Evolutionary conservation across 495 filamentous ascomycete species (phyloP).

Genomic region (Usnea hakonensis): DNA sequence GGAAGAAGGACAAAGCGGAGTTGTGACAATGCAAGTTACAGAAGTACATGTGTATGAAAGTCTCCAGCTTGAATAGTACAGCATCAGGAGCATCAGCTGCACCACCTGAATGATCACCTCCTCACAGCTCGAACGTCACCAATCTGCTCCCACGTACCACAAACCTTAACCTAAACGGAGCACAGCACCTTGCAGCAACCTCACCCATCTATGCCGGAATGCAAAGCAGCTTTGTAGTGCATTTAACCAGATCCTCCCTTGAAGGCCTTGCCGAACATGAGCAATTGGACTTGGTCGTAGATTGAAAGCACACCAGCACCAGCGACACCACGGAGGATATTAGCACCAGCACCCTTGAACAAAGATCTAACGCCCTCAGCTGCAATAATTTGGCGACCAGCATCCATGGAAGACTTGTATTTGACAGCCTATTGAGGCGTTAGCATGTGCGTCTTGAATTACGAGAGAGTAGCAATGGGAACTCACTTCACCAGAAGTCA

Average conservation of each 20-base stretch:
- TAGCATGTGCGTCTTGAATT: not conserved
- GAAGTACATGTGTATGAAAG: conserved; percentile 27
- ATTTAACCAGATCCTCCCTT: conserved; percentile 80
- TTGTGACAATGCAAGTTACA: conserved; percentile 22
- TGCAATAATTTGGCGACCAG: conserved; percentile 89
- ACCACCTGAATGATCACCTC: conserved; percentile 20
- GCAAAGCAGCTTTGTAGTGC: conserved; percentile 24
- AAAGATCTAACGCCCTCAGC: conserved; percentile 95
- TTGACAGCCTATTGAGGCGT: conserved; percentile 73
- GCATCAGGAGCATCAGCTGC: conserved; percentile 26
- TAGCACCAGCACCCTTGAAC: conserved; percentile 99
- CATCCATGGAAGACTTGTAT: conserved; percentile 92
- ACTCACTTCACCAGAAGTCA: conserved; percentile 78
- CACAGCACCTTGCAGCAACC: conserved; percentile 19
- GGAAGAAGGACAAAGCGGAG: conserved; percentile 24
- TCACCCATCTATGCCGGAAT: conserved; percentile 14
- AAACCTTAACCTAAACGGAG: not conserved
- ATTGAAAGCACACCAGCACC: conserved; percentile 99
- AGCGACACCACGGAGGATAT: conserved; percentile 99
- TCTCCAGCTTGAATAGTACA: conserved; percentile 27
- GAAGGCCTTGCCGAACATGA: conserved; percentile 99
- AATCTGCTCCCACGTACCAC: conserved; percentile 7
- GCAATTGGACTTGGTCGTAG: conserved; percentile 98
- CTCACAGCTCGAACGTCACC: conserved; percentile 15
- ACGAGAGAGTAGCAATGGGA: not conserved